A percentile compares a stretch with the other conserved stretches of the same genome.
phyloP scores from a whole-genome alignment of 2,329 filamentous ascomycete genomes.

The Phyllosticta citribraziliensis region DNA sequence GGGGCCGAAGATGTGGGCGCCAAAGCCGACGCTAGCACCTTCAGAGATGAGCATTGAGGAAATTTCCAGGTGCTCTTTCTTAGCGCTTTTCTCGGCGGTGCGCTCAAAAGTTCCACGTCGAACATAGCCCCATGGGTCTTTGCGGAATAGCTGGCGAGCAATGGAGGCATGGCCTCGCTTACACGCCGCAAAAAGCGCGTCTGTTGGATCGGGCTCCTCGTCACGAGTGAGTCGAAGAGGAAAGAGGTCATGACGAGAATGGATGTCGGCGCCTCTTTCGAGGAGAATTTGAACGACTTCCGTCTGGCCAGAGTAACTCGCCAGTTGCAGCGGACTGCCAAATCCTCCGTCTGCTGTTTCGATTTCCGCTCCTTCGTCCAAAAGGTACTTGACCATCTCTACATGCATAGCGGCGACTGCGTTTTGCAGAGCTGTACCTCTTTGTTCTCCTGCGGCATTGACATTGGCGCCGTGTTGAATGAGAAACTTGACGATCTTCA shows the following conservation, averaged over 20 bases:
- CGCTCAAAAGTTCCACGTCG: too few species aligned
- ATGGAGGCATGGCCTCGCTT: too few species aligned
- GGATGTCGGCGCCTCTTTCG: neutral
- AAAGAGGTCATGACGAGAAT: accelerated
- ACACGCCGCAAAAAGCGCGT: too few species aligned
- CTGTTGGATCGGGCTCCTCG: too few species aligned
- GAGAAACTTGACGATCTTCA: neutral
- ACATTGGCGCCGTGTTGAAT: neutral
- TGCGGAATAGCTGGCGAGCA: too few species aligned
- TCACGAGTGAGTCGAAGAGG: too few species aligned
- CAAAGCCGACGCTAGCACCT: too few species aligned
- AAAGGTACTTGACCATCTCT: neutral
- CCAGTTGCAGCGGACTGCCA: neutral
- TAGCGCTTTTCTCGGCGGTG: too few species aligned
- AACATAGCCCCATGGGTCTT: too few species aligned
- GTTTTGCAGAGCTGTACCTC: neutral
- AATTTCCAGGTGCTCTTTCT: too few species aligned
- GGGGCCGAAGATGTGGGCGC: too few species aligned
- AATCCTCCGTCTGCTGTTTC: neutral
- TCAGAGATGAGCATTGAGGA: too few species aligned
- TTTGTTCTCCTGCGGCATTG: neutral
- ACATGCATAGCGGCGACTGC: neutral
- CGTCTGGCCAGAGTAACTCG: accelerated
- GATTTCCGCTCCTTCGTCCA: neutral
- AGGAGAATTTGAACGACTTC: neutral